Percentiles rank a stretch among this genome's conserved stretches.
Conservation (phyloP, 1,139 yeast species). For the Lodderomyces beijingensis region DNA sequence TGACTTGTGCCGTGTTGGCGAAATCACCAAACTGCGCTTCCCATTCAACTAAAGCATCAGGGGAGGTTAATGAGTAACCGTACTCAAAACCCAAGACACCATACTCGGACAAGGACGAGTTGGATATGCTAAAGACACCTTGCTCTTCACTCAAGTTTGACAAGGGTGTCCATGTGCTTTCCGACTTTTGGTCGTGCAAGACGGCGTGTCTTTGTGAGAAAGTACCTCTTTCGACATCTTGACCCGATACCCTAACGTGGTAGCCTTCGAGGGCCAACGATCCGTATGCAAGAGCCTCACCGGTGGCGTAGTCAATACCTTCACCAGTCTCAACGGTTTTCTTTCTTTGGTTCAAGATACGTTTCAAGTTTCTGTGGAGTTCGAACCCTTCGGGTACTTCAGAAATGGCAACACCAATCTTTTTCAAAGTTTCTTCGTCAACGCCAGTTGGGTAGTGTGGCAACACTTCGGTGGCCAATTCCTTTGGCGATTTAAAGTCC, state of each 20-base stretch:
- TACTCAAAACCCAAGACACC: conserved; percentile 99
- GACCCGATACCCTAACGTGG: conserved; percentile 97
- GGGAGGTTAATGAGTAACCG: conserved; percentile 96
- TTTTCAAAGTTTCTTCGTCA: conserved; percentile 63
- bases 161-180: conserved; percentile 79
- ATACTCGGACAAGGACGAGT: conserved; percentile 97
- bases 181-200: conserved; percentile 90
- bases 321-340: conserved; percentile 86
- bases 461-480: conserved; percentile 89
- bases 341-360: conserved; percentile 84
- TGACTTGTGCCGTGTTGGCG: conserved; percentile 98
- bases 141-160: conserved; percentile 74
- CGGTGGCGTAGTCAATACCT: conserved; percentile 97
- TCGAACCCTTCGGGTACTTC: conserved; percentile 87
- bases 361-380: conserved; percentile 92
- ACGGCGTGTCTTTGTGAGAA: conserved; percentile 99
- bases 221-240: conserved; percentile 99
- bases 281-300: conserved; percentile 98
- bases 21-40: conserved; percentile 99
- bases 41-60: conserved; percentile 95
- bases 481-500: conserved; percentile 96
- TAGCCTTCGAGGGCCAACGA: conserved; percentile 88
- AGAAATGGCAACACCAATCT: conserved; percentile 74
- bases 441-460: conserved; percentile 97
- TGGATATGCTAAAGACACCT: conserved; percentile 83